Conservation (phyloP, 2,329 filamentous ascomycete genomes). For the Ophiocordyceps camponoti-leonardi region DNA sequence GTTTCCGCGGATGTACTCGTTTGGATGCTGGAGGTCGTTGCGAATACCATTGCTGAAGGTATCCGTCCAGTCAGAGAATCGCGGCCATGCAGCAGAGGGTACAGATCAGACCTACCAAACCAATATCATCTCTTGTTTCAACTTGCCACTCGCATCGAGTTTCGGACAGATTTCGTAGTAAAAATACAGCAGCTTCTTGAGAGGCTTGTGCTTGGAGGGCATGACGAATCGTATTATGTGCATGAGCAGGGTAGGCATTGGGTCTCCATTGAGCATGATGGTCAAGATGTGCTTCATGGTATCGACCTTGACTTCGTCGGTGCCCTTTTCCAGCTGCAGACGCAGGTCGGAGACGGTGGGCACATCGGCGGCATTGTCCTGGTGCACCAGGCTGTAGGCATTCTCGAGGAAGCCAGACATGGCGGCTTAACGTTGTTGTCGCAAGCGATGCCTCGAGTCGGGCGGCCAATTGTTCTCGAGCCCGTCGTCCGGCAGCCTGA, state of each 20-base stretch:
- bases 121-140: conserved; percentile 99
- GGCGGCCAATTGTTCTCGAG: not conserved
- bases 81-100: not conserved
- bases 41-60: conserved; percentile 79
- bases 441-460: conserved; percentile 2
- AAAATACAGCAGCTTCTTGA: conserved; percentile 98
- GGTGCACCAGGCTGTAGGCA: conserved; percentile 90
- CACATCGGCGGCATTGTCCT: conserved; percentile 91
- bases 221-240: conserved; percentile 99
- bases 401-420: conserved; percentile 95
- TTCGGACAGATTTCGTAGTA: conserved; percentile 99
- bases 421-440: conserved; percentile 22
- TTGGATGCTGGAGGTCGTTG: conserved; percentile 91
- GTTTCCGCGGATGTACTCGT: conserved; percentile 96
- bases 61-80: not conserved
- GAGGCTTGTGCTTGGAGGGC: conserved; percentile 88
- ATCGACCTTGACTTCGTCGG: conserved; percentile 80
- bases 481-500: not conserved
- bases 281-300: conserved; percentile 94
- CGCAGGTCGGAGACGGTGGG: conserved; percentile 82
- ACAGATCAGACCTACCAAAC: conserved; percentile 54
- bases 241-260: conserved; percentile 92
- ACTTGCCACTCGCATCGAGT: conserved; percentile 75
- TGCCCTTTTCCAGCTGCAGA: conserved; percentile 85
- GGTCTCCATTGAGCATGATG: conserved; percentile 95